These are phyloP conservation scores for Tylopilus sp. DNA, from an alignment of 1,284 basidiomycete genomes.

Conservation along the genomic window DNA sequence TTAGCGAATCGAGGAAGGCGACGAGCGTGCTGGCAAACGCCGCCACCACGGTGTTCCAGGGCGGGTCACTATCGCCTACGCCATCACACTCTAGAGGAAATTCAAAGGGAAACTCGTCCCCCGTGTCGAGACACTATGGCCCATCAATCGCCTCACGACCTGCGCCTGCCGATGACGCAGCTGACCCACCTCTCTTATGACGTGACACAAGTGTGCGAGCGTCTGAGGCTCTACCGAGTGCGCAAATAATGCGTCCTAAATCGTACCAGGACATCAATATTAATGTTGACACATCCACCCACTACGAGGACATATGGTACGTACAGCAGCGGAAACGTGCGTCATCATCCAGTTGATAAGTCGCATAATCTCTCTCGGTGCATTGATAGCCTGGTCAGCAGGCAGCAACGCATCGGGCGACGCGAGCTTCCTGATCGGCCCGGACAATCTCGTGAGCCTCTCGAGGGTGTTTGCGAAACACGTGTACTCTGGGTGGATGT, in stretches of 20 bases:
- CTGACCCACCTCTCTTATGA: constrained; percentile 67
- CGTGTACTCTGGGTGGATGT: constrained; percentile 64
- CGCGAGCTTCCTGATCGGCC: constrained; percentile 63
- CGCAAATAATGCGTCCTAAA: constrained; percentile 68
- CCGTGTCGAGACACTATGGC: constrained; percentile 74
- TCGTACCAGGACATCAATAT: background rate
- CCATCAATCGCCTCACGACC: background rate
- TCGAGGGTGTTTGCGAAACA: constrained; percentile 75
- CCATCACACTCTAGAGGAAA: constrained; percentile 47
- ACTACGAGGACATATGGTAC: constrained; percentile 20
- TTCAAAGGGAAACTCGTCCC: constrained; percentile 64
- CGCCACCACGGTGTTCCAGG: constrained; percentile 46
- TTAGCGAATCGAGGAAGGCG: constrained; percentile 66
- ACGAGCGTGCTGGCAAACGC: constrained; percentile 71
- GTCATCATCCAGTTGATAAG: constrained; percentile 82
- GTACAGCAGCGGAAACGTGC: constrained; percentile 59
- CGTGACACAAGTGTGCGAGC: constrained; percentile 51
- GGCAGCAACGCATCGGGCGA: constrained; percentile 58
- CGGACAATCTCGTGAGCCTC: constrained; percentile 66
- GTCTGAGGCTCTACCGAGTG: constrained; percentile 52
- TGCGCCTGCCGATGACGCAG: constrained; percentile 27
- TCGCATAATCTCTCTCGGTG: constrained; percentile 76
- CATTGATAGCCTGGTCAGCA: constrained; percentile 64
- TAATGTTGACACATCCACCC: too few species aligned
- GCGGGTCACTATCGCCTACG: constrained; percentile 37